Base-by-base conservation (phyloP, 768 basidiomycete genomes). In the Tremella yokohamensis region DNA sequence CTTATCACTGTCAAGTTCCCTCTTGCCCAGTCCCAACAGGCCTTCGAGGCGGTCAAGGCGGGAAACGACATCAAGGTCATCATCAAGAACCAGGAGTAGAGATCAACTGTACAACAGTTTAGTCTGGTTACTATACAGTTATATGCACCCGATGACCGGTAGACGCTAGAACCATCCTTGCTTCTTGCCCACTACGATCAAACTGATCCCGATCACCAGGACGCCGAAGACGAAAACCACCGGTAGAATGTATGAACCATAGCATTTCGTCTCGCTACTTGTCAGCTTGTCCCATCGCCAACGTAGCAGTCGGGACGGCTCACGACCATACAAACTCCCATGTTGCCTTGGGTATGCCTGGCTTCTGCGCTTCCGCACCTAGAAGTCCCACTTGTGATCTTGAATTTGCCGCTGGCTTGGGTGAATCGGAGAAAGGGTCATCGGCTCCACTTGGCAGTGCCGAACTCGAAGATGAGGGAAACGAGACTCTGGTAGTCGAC, bases 211-310 rank as follows among this genome's bases (percentile, higher is more conserved):
- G 18, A 73, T 59, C 7, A 67, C 71, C 52, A 69, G 25, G 6
- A 73, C 68, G 1, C 68, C 68, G 62, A 73, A 73, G n/a, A 73
- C 56, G 37, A 68, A 29, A 9, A 69, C 48, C 8, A 60, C 59
- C 13, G 71, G 68, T 19, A 73, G 39, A 44, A 73, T 73, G 52
- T 73, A 73, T 2, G 56, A 61, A 15, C 71, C 68, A 56, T 73
- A 70, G 45, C 71, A 73, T 52, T 73, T 73, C 64, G 70, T 70
- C 54, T 73, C 71, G 19, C 71, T 73, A 37, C 26, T 26, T 20
- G 37, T 60, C 54, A 60, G 53, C 39, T 49, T 48, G 29, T 34
- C 29, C 29, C 4, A 11, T 34, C 29, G 11, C 11, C 29, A 11
- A 11, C 11, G 29, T 34, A 11, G 11, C 29, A 34, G n/a, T n/a